Conservation (phyloP, 2,329 filamentous ascomycete species). For the Claviceps pazoutovae region DNA sequence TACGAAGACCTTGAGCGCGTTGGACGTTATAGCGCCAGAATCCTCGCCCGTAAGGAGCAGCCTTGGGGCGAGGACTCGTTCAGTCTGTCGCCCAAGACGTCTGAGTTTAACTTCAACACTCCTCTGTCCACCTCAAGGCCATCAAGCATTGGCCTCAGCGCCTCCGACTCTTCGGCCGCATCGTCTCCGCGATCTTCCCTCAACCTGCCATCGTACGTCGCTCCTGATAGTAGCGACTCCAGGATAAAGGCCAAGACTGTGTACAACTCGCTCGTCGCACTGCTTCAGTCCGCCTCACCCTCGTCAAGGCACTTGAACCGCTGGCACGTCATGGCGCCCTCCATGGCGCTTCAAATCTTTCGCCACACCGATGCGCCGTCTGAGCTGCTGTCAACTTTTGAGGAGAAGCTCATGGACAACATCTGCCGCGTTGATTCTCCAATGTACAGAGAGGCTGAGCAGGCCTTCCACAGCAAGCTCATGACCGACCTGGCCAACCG, state of each 20-base stretch:
- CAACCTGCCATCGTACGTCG: slow-evolving; percentile 24
- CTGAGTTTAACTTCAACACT: slow-evolving; percentile 35
- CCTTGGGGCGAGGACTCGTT: slow-evolving; percentile 17
- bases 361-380: slow-evolving; percentile 38
- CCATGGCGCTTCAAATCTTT: slow-evolving; percentile 44
- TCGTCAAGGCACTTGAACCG: slow-evolving; percentile 28
- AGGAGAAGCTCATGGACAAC: slow-evolving; percentile 32
- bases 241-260: slow-evolving; percentile 32
- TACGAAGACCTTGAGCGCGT: slow-evolving; percentile 39
- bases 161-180: slow-evolving; percentile 32
- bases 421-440: slow-evolving; percentile 29
- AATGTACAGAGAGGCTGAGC: slow-evolving; percentile 35
- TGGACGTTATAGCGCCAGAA: slow-evolving; percentile 20
- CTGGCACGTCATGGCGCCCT: slow-evolving; percentile 38
- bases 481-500: slow-evolving; percentile 33
- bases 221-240: slow-evolving; percentile 25
- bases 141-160: slow-evolving; percentile 37
- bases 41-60: slow-evolving; percentile 8
- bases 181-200: slow-evolving; percentile 38
- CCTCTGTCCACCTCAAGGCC: slow-evolving; percentile 31
- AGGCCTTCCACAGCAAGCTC: slow-evolving; percentile 33
- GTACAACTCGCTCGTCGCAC: slow-evolving; percentile 38
- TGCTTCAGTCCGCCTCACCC: slow-evolving; percentile 37
- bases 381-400: slow-evolving; percentile 32
- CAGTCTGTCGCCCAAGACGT: slow-evolving; percentile 9